These are phyloP conservation scores for Stephanodiscus triporus DNA, from an alignment of 108 stramenopile genomes.

Conservation along the genomic window DNA sequence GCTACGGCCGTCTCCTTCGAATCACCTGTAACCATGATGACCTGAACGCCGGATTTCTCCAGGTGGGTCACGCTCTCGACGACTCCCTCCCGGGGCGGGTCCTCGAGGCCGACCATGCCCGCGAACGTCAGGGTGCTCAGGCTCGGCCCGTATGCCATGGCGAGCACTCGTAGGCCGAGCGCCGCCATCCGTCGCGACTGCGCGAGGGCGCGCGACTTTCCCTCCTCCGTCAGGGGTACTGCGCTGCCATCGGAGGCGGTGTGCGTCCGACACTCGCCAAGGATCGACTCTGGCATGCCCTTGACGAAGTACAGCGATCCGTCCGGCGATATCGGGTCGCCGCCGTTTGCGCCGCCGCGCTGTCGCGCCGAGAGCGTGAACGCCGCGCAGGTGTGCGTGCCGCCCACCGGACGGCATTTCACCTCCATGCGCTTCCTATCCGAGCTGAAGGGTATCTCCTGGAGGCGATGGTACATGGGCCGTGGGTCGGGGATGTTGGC, in stretches of 20 bases:
- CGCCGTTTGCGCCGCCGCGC: constrained; percentile 23
- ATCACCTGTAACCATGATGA: constrained; percentile 98
- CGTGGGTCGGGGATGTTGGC: constrained; percentile 86
- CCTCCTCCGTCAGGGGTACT: constrained; percentile 56
- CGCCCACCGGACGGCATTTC: constrained; percentile 73
- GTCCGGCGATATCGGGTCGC: constrained; percentile 42
- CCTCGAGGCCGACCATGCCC: constrained; percentile 91
- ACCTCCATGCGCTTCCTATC: constrained; percentile 97
- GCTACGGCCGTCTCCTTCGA: constrained; percentile 94
- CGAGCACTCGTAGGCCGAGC: constrained; percentile 89
- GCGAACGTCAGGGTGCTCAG: constrained; percentile 80
- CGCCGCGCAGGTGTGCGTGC: constrained; percentile 70
- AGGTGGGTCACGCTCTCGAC: constrained; percentile 75
- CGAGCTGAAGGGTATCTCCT: constrained; percentile 93
- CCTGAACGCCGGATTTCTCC: constrained; percentile 84
- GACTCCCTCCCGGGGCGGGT: constrained; percentile 91
- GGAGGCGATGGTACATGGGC: constrained; percentile 77
- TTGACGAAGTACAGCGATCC: constrained; percentile 89
- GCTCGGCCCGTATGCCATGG: constrained; percentile 79
- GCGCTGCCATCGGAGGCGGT: constrained; percentile 61
- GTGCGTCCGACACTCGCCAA: constrained; percentile 76
- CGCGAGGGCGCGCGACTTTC: constrained; percentile 47
- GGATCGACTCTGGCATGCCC: constrained; percentile 92
- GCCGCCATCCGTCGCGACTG: constrained; percentile 81
- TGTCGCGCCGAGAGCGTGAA: constrained; percentile 59